Evolutionary conservation across 192 early-diverging fungal genomes (phyloP).

Genomic region (Allomyces javanicus): DNA sequence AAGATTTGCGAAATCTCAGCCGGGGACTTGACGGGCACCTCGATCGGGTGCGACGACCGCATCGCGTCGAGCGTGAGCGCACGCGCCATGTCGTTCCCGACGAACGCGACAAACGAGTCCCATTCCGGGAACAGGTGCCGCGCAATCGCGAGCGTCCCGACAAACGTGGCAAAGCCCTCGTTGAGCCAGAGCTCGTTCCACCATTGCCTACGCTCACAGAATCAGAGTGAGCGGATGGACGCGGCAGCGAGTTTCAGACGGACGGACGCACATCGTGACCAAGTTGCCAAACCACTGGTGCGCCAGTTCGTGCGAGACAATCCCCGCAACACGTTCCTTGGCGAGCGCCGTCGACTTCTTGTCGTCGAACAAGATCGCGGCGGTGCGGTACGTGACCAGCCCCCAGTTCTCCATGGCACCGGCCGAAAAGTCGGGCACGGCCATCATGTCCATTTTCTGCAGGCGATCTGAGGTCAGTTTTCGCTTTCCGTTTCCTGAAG

Average conservation of each 20-base stretch:
- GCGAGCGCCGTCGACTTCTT: slow-evolving; percentile 23
- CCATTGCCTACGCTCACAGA: slow-evolving; percentile 16
- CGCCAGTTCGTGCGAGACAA: slow-evolving; percentile 59
- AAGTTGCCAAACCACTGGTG: slow-evolving; percentile 78
- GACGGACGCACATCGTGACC: slow-evolving; percentile 40
- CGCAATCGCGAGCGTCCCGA: slow-evolving; percentile 47
- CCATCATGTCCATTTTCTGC: slow-evolving; percentile 47
- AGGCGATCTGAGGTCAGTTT: too few species aligned
- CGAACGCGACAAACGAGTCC: slow-evolving; percentile 55
- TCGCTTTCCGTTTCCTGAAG: too few species aligned
- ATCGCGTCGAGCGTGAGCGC: slow-evolving; percentile 56
- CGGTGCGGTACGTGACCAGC: slow-evolving; percentile 49
- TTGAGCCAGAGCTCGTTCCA: slow-evolving; percentile 63
- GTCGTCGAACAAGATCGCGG: slow-evolving; percentile 41
- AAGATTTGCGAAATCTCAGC: slow-evolving; percentile 67
- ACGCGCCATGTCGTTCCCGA: slow-evolving; percentile 32
- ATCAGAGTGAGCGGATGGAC: too few species aligned
- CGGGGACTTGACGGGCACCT: slow-evolving; percentile 46
- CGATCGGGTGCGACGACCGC: slow-evolving; percentile 62
- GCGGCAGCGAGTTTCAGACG: slow-evolving; percentile 40
- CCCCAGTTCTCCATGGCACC: slow-evolving; percentile 88
- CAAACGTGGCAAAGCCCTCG: slow-evolving; percentile 73
- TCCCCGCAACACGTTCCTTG: slow-evolving; percentile 47
- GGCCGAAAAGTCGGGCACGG: slow-evolving; percentile 59
- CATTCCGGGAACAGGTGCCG: slow-evolving; percentile 51